Evolutionary conservation across 495 filamentous ascomycete species (phyloP), one percentile per base, ranked within the genome.

Genomic region (Choiromyces venosus): DNA sequence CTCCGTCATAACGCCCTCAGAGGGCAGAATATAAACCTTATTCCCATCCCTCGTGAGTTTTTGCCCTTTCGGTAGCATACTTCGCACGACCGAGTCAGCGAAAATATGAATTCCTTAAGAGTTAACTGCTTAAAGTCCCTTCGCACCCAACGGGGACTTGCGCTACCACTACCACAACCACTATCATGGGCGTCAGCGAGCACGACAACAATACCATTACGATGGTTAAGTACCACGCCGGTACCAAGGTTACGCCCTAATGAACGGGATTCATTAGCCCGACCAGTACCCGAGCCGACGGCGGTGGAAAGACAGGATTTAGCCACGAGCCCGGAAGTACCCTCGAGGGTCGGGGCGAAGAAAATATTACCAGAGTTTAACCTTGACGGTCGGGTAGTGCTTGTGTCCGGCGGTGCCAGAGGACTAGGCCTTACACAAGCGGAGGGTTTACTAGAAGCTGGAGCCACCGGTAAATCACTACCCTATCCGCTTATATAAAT

Each of bases 371-470:
- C 75, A 73, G 82, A 87, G 69, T 90, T 90, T 69, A 85, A 88
- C 66, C 84, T 91, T 4, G 80, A 84, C 42, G 86, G 84, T 40
- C 85, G 87, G 39, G 87, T 91, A 37, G 87, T 86, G 69, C 81
- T 88, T 64, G 87, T 92, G 44, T 90, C 89, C 0, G 89, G 89
- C 35, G 89, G 88, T 33, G 89, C 85, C 38, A 82, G 86, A 70
- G 89, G 90, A 6, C 82, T 92, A 5, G 90, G 91, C 12, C 82
- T 93, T 9, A 85, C 86, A 5, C 86, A 92, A 81, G 88, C 88
- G 2, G 89, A 91, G 78, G 90, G 88, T 12, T 82, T 92, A n/a
- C 85, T 89, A 65, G 89, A 92, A 77, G 89, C 90, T 19, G 90
- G 90, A 14, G 90, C 87, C 1, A 87, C 86, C 78, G 88, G 89